A percentile compares a stretch with the other conserved stretches of the same genome.
phyloP scores from a whole-genome alignment of 2,329 filamentous ascomycete genomes.

The Lasiodiplodia sp. region DNA sequence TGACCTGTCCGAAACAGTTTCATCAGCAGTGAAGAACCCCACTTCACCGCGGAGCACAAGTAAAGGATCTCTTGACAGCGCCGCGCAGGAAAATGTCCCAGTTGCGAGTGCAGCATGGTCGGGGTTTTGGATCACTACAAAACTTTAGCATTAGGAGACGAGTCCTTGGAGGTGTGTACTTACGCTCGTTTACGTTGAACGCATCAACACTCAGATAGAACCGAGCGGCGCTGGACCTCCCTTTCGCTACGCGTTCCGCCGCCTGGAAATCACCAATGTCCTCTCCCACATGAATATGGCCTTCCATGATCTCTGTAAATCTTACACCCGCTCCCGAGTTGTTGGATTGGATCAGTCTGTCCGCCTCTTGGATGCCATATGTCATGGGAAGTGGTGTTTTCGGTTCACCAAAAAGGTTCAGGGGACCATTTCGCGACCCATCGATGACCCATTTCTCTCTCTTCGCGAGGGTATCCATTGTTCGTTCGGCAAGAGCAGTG shows the following conservation, averaged over 20 bases:
- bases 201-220: slow-evolving; percentile 36
- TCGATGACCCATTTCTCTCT: slow-evolving; percentile 51
- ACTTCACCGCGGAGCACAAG: slow-evolving; percentile 65
- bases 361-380: no score
- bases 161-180: no score
- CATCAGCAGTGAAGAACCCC: slow-evolving; percentile 63
- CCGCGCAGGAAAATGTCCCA: slow-evolving; percentile 64
- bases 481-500: slow-evolving; percentile 70
- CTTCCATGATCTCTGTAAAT: slow-evolving; percentile 71
- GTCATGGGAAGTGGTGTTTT: neutral
- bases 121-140: no score
- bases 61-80: slow-evolving; percentile 55
- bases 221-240: slow-evolving; percentile 28
- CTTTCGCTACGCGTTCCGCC: slow-evolving; percentile 31
- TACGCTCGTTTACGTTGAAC: neutral
- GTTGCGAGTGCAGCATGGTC: slow-evolving; percentile 62
- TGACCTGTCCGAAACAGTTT: slow-evolving; percentile 63
- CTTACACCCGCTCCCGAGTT: slow-evolving; percentile 53
- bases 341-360: no score
- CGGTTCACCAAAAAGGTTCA: slow-evolving; percentile 32
- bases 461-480: slow-evolving; percentile 60
- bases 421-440: slow-evolving; percentile 37
- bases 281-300: slow-evolving; percentile 60
- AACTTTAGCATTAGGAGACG: no score
- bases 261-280: slow-evolving; percentile 61